Base-by-base conservation (phyloP, 2,329 filamentous ascomycete genomes). In the Rhexocercosporidium sp. region DNA sequence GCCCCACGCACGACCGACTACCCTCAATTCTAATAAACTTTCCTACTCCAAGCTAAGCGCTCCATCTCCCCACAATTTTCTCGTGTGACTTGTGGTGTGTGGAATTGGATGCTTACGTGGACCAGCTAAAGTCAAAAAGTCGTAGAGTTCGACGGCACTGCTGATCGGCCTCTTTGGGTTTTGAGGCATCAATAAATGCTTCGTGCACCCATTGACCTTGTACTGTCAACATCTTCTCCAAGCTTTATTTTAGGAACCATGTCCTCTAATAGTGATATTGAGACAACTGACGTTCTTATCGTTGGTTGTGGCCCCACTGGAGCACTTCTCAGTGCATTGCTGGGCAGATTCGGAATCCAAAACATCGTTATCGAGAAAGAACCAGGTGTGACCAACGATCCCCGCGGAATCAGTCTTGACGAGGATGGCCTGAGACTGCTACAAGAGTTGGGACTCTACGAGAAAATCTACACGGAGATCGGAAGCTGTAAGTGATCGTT, bases 291-390 rank as follows among this genome's bases (percentile, higher is more conserved):
- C 9, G 47, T 51, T 16, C 22, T 51, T 2, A 51, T 51, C 47
- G 22, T 29, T 27, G 47, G 47, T 6, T 51, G 47, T 14, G 47
- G 47, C 16, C 47, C 47, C 3, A 51, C 47, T 29, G 47, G 47
- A 27, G 47, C 22, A 3, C 47, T 51, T 18, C 47, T 51, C 11
- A 27, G 22, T 27, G 22, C 47, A 12, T 18, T 51, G 2, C 22
- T 51, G 11, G 47, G 47, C 22, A 51, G 27, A 16, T 51, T 51
- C 11, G 47, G 47, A 12, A 18, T 51, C 22, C 12, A 51, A 14
- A 51, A 51, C 22, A 64, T 59, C n/a, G 29, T 64, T 22, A 22
- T 64, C 9, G 62, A 64, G 20, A 57, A 59, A 46, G 62, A 64
- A 20, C n/a, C 53, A 6, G 51, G 31, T 22, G 46, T 64, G 3